Percentiles rank a stretch among this genome's conserved stretches.
These are phyloP conservation scores for Catharanthus roseus DNA, from an alignment of 257 asterid species.

Conservation along the genomic window DNA sequence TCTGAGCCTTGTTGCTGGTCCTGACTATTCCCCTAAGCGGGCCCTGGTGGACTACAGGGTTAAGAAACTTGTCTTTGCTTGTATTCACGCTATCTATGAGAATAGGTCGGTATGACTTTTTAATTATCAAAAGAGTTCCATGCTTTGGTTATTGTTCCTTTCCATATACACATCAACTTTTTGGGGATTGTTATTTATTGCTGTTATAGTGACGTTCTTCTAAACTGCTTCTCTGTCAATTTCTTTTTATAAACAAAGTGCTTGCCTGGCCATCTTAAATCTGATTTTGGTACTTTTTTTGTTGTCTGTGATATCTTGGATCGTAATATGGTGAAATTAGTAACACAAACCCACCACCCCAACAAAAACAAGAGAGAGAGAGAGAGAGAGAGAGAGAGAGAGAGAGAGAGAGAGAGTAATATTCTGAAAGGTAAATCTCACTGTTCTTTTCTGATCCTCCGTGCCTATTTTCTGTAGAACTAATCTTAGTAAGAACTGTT, in stretches of 20 bases:
- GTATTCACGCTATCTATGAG: slow-evolving; percentile 64
- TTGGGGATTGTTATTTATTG: background rate
- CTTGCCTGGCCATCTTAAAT: background rate
- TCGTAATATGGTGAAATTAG: background rate
- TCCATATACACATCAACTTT: slow-evolving; percentile 1
- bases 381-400: too few relatives aligned
- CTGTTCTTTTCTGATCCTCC: background rate
- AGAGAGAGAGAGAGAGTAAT: too few relatives aligned
- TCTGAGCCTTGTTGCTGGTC: slow-evolving; percentile 58
- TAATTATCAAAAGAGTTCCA: background rate
- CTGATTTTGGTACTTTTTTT: too few relatives aligned
- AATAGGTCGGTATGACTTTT: slow-evolving; percentile 52
- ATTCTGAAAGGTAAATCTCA: background rate
- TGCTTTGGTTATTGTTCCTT: background rate
- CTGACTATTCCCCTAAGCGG: slow-evolving; percentile 46
- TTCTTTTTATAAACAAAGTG: background rate
- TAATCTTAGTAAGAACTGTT: background rate
- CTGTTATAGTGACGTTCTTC: background rate
- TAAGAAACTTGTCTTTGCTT: slow-evolving; percentile 56
- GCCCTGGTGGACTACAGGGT: slow-evolving; percentile 76
- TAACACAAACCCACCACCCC: background rate
- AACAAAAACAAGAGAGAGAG: background rate
- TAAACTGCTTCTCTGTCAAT: background rate
- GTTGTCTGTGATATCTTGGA: too few relatives aligned
- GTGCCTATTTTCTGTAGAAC: background rate